These are phyloP conservation scores for Coniochaeta hoffmannii DNA, from an alignment of 2,329 filamentous ascomycete species.

Conservation along the genomic window DNA sequence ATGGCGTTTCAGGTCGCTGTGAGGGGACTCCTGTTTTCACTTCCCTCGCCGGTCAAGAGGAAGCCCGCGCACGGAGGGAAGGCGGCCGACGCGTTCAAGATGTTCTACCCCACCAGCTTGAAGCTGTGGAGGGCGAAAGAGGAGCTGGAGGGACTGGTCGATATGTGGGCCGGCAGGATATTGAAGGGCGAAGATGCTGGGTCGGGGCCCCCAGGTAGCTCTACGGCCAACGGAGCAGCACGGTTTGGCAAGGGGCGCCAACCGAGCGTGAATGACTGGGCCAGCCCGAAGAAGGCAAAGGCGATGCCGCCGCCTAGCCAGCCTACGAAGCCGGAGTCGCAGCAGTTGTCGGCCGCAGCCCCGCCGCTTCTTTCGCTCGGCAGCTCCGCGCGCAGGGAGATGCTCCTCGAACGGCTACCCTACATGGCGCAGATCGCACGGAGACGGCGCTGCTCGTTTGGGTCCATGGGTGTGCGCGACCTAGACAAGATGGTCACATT, in stretches of 20 bases:
- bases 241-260: slow-evolving; percentile 4
- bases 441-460: slow-evolving; percentile 26
- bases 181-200: slow-evolving; percentile 44
- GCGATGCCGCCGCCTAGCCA: slow-evolving; percentile 8
- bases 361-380: slow-evolving; percentile 50
- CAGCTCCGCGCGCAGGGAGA: slow-evolving; percentile 60
- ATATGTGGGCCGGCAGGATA: slow-evolving; percentile 57
- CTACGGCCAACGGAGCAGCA: slow-evolving; percentile 17
- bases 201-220: slow-evolving; percentile 24
- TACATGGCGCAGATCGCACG: slow-evolving; percentile 67
- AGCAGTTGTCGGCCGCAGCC: slow-evolving; percentile 10
- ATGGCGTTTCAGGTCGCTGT: slow-evolving; percentile 90
- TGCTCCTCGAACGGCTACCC: slow-evolving; percentile 79
- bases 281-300: slow-evolving; percentile 16
- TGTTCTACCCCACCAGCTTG: slow-evolving; percentile 85
- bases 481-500: slow-evolving; percentile 65
- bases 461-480: slow-evolving; percentile 38
- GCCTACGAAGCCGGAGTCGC: slow-evolving; percentile 10
- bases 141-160: slow-evolving; percentile 68
- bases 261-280: slow-evolving; percentile 10
- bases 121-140: slow-evolving; percentile 80
- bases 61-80: slow-evolving; percentile 35
- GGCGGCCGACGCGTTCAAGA: slow-evolving; percentile 63
- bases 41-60: slow-evolving; percentile 82
- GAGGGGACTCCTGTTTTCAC: slow-evolving; percentile 73